Conservation (phyloP, 441 rosid genomes). For the Manihot esculenta region DNA sequence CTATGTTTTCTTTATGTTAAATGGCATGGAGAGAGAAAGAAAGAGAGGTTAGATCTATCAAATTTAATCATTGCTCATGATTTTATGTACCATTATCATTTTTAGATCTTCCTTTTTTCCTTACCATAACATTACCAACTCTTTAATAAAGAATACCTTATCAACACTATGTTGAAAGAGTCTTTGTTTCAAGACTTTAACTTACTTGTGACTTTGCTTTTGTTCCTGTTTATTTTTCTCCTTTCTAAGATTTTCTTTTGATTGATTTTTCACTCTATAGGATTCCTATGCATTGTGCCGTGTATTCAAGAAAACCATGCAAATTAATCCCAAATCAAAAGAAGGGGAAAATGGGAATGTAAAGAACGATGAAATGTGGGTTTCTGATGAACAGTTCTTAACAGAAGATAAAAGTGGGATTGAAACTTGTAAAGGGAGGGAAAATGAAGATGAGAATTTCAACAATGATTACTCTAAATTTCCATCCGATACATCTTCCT, state of each 20-base stretch:
- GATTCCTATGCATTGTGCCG: conserved; percentile 75
- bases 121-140: neutral
- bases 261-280: conserved; percentile 24
- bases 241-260: conserved; percentile 22
- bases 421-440: conserved; percentile 23
- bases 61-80: neutral
- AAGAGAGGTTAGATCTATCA: neutral
- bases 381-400: conserved; percentile 25
- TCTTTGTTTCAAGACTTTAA: conserved; percentile 31
- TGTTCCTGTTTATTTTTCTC: conserved; percentile 3
- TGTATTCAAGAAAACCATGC: conserved; percentile 66
- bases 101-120: conserved; percentile 13
- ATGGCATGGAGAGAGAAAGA: conserved; percentile 1
- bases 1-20: conserved; percentile 11
- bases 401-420: conserved; percentile 25
- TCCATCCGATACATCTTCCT: conserved; percentile 59
- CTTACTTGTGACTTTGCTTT: conserved; percentile 14
- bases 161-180: conserved; percentile 34
- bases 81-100: conserved; percentile 5
- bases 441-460: conserved; percentile 35
- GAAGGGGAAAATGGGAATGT: conserved; percentile 21
- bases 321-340: conserved; percentile 44
- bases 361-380: conserved; percentile 20
- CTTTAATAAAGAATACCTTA: conserved; percentile 32
- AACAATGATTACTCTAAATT: conserved; percentile 30